Evolutionary conservation across 2,329 filamentous ascomycete species (phyloP), one percentile per base, ranked within the genome.

Genomic region (Talaromyces sp.): DNA sequence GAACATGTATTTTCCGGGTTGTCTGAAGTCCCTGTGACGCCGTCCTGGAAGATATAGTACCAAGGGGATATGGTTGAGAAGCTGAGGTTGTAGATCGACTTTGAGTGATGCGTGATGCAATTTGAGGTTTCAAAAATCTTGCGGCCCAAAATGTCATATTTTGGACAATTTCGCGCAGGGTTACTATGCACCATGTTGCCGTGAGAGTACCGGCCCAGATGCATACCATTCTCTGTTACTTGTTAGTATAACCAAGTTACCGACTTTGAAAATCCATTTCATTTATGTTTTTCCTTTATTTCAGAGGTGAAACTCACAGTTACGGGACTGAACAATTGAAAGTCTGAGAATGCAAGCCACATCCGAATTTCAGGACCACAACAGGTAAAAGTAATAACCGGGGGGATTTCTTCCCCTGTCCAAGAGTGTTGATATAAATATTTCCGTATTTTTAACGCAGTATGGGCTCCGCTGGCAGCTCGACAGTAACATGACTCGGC

Each of bases 111-210:
- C 27, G 22, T 15, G 51, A 47, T 27, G 58, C 27, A 11, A 59
- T 55, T 8, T 47, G 22, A 55, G 58, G 58, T 19, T 55, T 59
- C 36, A 59, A 22, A 22, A 59, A n/a, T 32, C 58, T 59, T 9
- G 58, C 13, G 13, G 58, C 58, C 58, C 58, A 59, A 55, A 59
- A 59, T 19, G 51, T 55, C 58, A 55, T 55, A 11, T 59, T 59
- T 32, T 59, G 33, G 7, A 59, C 27, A 15, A 59, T 59, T 30
- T 59, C 36, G 36, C 33, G 51, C 4, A 59, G 51, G 11, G 9
- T n/a, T 47, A 55, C 36, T 32, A 59, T 47, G 36, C 51, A 55
- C 58, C 58, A 49, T 8, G 51, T 49, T 55, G 51, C 58, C 3
- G 58, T 55, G n/a, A 59, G 51, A n/a, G 58, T 55, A 22, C 58